phyloP scores from a whole-genome alignment of 2,329 filamentous ascomycete species.

The Calonectria montana region DNA sequence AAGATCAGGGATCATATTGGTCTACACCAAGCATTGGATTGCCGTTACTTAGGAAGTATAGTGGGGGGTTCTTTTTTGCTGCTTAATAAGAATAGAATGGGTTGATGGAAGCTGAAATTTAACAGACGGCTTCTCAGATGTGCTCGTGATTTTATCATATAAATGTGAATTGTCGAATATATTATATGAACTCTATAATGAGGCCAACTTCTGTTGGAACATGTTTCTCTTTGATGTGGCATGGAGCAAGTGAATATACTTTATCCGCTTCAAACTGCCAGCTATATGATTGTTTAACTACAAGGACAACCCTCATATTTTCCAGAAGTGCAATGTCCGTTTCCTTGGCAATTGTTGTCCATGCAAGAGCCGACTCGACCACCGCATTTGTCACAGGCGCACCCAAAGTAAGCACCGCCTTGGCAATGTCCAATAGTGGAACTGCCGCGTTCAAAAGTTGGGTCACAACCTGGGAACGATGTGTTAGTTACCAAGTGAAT shows the following conservation, averaged over 20 bases:
- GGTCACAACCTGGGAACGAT: neutral
- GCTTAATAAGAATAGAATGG: no score
- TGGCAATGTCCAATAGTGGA: neutral
- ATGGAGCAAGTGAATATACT: neutral
- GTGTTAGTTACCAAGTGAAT: neutral
- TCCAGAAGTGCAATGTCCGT: neutral
- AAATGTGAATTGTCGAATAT: neutral
- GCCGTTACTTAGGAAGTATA: no score
- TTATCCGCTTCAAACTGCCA: neutral
- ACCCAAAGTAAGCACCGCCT: neutral
- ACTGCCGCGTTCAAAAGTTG: neutral
- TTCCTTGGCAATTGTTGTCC: neutral
- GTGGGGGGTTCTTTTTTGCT: no score
- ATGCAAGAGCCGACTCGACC: neutral
- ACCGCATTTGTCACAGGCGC: neutral
- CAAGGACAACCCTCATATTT: neutral
- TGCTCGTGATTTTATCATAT: neutral
- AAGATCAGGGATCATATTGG: no score
- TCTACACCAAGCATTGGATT: no score
- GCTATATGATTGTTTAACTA: neutral
- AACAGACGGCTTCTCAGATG: no score
- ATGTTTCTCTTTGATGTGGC: neutral
- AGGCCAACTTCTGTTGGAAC: neutral
- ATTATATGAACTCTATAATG: neutral
- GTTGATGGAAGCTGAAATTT: no score